These are phyloP conservation scores for Anisodus tanguticus DNA, from an alignment of 257 asterid genomes.

Conservation along the genomic window DNA sequence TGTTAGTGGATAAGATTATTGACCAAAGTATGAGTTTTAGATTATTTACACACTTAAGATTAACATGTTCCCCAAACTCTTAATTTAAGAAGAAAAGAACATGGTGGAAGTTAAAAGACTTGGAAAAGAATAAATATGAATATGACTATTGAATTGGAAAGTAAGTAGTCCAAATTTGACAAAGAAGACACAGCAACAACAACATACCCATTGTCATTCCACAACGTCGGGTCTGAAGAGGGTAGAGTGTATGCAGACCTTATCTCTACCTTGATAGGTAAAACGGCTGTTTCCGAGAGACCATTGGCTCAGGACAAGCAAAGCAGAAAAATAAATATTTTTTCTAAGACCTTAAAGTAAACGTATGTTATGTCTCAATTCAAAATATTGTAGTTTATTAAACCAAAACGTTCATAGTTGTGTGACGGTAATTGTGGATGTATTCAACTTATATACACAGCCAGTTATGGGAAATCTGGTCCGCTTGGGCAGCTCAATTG, in stretches of 20 bases:
- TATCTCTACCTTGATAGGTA: too few relatives aligned
- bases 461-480: too few relatives aligned
- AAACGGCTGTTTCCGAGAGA: too few relatives aligned
- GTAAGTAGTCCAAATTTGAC: slow-evolving; percentile 12
- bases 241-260: too few relatives aligned
- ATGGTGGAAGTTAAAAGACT: background rate
- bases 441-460: too few relatives aligned
- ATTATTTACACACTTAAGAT: background rate
- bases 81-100: background rate
- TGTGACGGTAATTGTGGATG: background rate
- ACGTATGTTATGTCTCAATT: background rate
- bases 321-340: background rate
- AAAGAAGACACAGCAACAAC: background rate
- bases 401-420: background rate
- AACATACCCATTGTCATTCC: too few relatives aligned
- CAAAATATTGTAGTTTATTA: background rate
- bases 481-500: too few relatives aligned
- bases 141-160: background rate
- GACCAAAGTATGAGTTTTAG: background rate
- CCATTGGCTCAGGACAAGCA: too few relatives aligned
- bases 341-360: background rate
- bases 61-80: background rate
- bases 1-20: background rate
- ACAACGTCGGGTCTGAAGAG: too few relatives aligned
- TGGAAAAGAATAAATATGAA: background rate